A percentile compares a stretch with the other conserved stretches of the same genome.
Evolutionary conservation across 805 yeast genomes (phyloP).

Genomic region (Clavispora fructus): DNA sequence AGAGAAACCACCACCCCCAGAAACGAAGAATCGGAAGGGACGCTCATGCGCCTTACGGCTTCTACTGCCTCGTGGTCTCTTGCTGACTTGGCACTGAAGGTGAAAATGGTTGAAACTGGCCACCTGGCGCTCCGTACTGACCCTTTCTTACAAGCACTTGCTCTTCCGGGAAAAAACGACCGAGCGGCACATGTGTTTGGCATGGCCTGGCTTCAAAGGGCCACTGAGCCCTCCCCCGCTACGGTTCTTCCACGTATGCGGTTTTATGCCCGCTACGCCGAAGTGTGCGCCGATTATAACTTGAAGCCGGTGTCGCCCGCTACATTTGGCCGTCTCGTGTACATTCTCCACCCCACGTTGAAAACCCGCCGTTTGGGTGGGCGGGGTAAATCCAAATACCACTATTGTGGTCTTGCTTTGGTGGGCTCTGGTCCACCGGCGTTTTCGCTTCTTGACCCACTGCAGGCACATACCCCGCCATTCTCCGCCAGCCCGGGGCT

Average conservation of each 20-base stretch:
- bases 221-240: constrained; percentile 48
- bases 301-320: constrained; percentile 69
- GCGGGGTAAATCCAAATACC: constrained; percentile 79
- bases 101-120: constrained; percentile 6
- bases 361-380: constrained; percentile 77
- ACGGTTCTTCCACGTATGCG: constrained; percentile 41
- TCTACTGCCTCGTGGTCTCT: constrained; percentile 3
- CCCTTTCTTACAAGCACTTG: not conserved
- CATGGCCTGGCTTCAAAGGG: constrained; percentile 69
- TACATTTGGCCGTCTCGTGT: constrained; percentile 54
- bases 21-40: constrained; percentile 5
- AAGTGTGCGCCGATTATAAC: constrained; percentile 32
- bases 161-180: not conserved
- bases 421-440: constrained; percentile 2
- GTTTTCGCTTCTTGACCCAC: not conserved
- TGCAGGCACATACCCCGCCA: constrained; percentile 10
- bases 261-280: constrained; percentile 38
- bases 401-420: constrained; percentile 70
- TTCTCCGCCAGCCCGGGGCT: constrained; percentile 1
- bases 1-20: not conserved
- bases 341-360: constrained; percentile 45
- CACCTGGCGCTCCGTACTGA: constrained; percentile 1
- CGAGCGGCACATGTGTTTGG: constrained; percentile 59
- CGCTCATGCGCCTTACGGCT: constrained; percentile 6
- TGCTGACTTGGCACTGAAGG: constrained; percentile 10